Percentiles rank a stretch among this genome's conserved stretches.
Evolutionary conservation across 352 stramenopile species (phyloP).

Genomic region (Nothophytophthora sp.): DNA sequence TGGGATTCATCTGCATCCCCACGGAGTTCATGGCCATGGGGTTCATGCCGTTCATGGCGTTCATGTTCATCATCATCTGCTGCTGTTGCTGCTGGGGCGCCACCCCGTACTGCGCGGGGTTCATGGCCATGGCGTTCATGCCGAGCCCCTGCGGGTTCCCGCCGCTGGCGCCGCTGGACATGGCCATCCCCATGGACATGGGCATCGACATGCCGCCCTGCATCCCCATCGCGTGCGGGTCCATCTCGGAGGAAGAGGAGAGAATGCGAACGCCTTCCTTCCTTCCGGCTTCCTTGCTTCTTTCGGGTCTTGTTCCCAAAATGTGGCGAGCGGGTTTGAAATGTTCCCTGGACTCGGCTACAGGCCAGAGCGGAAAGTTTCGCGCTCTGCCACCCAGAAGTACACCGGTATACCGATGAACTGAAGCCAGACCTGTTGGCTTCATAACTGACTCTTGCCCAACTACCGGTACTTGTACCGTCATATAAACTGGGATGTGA

Average conservation of each 20-base stretch:
- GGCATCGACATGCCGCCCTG: slow-evolving; percentile 61
- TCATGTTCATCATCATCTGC: slow-evolving; percentile 66
- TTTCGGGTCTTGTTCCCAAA: slow-evolving; percentile 27
- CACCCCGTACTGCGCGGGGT: slow-evolving; percentile 31
- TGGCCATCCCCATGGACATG: slow-evolving; percentile 59
- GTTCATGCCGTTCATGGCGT: slow-evolving; percentile 32
- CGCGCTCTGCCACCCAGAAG: too few relatives aligned
- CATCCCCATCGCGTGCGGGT: slow-evolving; percentile 66
- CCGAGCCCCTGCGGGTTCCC: slow-evolving; percentile 35
- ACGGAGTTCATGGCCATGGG: slow-evolving; percentile 14
- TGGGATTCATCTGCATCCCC: slow-evolving; percentile 38
- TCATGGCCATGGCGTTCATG: slow-evolving; percentile 39
- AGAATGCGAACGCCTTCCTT: neutral
- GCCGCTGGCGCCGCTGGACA: slow-evolving; percentile 22
- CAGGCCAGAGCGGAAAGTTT: too few relatives aligned
- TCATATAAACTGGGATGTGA: too few relatives aligned
- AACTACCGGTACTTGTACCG: too few relatives aligned
- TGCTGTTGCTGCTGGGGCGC: slow-evolving; percentile 16
- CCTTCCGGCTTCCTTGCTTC: slow-evolving; percentile 3
- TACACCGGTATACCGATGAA: too few relatives aligned
- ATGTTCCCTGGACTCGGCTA: too few relatives aligned
- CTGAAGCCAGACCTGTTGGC: too few relatives aligned
- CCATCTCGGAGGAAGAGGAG: slow-evolving; percentile 29
- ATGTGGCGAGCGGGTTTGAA: slow-evolving; percentile 9
- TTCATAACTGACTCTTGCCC: too few relatives aligned